Conservation (phyloP, 352 stramenopile genomes). For the Globisporangium mamillatum region DNA sequence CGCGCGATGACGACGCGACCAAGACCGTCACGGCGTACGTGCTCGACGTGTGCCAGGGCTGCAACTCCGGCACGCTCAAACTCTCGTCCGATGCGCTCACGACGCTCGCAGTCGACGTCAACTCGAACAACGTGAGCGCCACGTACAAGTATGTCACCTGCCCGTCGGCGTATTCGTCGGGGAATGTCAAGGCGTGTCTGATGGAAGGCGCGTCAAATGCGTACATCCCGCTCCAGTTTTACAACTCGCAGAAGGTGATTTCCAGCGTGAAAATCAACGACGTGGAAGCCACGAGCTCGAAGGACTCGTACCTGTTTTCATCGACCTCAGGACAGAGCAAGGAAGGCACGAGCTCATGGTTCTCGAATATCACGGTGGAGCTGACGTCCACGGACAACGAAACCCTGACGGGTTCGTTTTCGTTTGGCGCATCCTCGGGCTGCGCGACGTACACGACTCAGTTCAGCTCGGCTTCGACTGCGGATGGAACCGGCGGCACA, state of each 20-base stretch:
- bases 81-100: slow-evolving; percentile 49
- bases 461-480: slow-evolving; percentile 59
- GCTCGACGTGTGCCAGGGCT: slow-evolving; percentile 63
- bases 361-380: slow-evolving; percentile 55
- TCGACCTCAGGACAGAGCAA: slow-evolving; percentile 44
- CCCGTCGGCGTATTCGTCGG: slow-evolving; percentile 51
- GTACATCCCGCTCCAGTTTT: slow-evolving; percentile 84
- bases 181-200: slow-evolving; percentile 73
- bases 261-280: slow-evolving; percentile 54
- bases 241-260: slow-evolving; percentile 77
- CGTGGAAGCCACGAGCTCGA: slow-evolving; percentile 42
- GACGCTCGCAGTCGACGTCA: slow-evolving; percentile 40
- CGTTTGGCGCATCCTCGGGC: slow-evolving; percentile 48
- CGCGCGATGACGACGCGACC: slow-evolving; percentile 40
- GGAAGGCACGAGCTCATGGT: slow-evolving; percentile 47
- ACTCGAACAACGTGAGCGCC: slow-evolving; percentile 48
- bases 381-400: slow-evolving; percentile 55
- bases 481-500: slow-evolving; percentile 36
- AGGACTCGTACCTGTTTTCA: slow-evolving; percentile 60
- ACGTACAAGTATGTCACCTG: slow-evolving; percentile 65
- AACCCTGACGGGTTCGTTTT: slow-evolving; percentile 52
- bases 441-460: slow-evolving; percentile 65
- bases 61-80: slow-evolving; percentile 41
- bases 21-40: slow-evolving; percentile 65
- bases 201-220: slow-evolving; percentile 78